Evolutionary conservation across 2,329 filamentous ascomycete genomes (phyloP).

Genomic region (Fusarium transvaalense): DNA sequence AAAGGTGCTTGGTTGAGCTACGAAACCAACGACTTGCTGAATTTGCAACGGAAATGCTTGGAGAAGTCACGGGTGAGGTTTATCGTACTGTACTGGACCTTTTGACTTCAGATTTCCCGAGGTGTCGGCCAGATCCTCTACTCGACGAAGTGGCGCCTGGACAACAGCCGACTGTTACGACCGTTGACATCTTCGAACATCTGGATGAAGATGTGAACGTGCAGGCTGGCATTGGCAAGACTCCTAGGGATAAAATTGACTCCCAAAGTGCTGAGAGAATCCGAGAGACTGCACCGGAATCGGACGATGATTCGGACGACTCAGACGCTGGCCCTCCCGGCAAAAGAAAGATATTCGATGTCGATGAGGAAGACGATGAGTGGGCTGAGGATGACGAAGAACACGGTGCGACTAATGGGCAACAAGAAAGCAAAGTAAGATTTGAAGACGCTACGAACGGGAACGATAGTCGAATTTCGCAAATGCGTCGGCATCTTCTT

Average conservation of each 20-base stretch:
- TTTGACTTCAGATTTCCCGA: slow-evolving; percentile 75
- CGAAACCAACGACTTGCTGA: slow-evolving; percentile 82
- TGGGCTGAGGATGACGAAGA: slow-evolving; percentile 52
- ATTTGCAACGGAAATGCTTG: slow-evolving; percentile 78
- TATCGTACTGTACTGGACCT: slow-evolving; percentile 80
- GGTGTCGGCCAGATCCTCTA: slow-evolving; percentile 72
- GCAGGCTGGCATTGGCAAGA: slow-evolving; percentile 69
- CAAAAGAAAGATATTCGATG: slow-evolving; percentile 37
- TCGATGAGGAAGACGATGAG: slow-evolving; percentile 53
- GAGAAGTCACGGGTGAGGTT: slow-evolving; percentile 79
- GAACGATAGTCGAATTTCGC: slow-evolving; percentile 63
- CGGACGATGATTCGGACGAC: slow-evolving; percentile 54
- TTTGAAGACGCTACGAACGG: slow-evolving; percentile 62
- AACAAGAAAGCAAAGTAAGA: slow-evolving; percentile 60
- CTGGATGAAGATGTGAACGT: slow-evolving; percentile 67
- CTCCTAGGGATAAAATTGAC: slow-evolving; percentile 61
- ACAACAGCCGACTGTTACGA: slow-evolving; percentile 60
- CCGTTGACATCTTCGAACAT: slow-evolving; percentile 67
- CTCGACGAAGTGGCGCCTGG: slow-evolving; percentile 51
- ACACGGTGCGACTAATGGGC: slow-evolving; percentile 51
- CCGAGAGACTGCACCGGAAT: slow-evolving; percentile 52
- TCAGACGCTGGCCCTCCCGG: slow-evolving; percentile 50
- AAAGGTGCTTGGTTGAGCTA: slow-evolving; percentile 84
- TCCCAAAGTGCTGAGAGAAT: slow-evolving; percentile 63
- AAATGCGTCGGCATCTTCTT: slow-evolving; percentile 79